Percentiles rank a stretch among this genome's conserved stretches.
These are phyloP conservation scores for Pseudocercospora pini-densiflorae DNA, from an alignment of 2,329 filamentous ascomycete species.

Conservation along the genomic window DNA sequence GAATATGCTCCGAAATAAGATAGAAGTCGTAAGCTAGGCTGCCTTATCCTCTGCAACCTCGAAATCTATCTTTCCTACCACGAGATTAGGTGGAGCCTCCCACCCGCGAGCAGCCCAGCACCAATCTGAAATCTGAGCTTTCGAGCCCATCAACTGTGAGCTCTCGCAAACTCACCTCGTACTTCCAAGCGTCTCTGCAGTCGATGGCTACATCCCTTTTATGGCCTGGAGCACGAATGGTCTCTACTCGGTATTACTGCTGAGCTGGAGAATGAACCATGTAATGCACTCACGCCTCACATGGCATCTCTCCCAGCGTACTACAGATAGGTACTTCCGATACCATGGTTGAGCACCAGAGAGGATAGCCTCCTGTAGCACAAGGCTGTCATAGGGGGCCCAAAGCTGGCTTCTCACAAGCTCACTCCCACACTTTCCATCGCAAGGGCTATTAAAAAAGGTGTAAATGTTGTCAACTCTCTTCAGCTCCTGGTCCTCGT, in stretches of 20 bases:
- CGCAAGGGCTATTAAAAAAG: no score
- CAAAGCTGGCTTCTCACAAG: no score
- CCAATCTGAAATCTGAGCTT: neutral
- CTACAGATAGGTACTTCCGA: neutral
- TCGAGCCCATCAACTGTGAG: neutral
- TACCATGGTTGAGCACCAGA: neutral
- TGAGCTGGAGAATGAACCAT: neutral
- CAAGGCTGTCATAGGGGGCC: no score
- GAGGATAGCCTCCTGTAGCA: no score
- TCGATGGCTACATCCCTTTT: neutral
- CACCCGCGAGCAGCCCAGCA: neutral
- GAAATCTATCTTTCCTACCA: no score
- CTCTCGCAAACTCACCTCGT: neutral
- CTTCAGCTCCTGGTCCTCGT: no score
- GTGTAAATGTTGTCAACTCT: no score
- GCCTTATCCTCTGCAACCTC: no score
- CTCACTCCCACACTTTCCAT: no score
- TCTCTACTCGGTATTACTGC: neutral
- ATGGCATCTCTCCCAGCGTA: neutral
- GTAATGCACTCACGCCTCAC: neutral
- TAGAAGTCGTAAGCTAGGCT: no score
- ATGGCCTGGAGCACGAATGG: neutral
- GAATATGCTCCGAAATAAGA: slow-evolving; percentile 44
- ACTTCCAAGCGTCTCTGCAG: neutral
- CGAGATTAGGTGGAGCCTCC: no score